Percentiles rank a stretch among this genome's conserved stretches.
Evolutionary conservation across 192 early-diverging fungal species (phyloP).

Genomic region (Podila minutissima): DNA sequence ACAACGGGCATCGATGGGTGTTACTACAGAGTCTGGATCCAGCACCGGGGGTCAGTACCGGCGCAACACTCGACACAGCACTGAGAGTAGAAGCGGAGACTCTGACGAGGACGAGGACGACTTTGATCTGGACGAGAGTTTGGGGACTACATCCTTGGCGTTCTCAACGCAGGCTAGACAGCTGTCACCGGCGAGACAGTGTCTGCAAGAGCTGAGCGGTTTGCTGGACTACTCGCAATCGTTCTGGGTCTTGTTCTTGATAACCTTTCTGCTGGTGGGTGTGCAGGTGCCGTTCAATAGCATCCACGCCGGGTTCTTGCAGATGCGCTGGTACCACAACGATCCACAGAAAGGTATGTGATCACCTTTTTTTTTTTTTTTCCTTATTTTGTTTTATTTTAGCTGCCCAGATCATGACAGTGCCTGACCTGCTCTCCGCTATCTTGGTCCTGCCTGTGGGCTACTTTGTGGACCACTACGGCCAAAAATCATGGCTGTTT

Average conservation of each 20-base stretch:
- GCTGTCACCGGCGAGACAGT: background rate
- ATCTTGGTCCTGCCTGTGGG: slow-evolving; percentile 69
- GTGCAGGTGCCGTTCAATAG: slow-evolving; percentile 69
- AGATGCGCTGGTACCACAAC: slow-evolving; percentile 63
- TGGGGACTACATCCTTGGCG: too few relatives aligned
- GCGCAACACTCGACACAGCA: too few relatives aligned
- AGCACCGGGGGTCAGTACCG: too few relatives aligned
- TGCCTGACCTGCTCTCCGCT: slow-evolving; percentile 69
- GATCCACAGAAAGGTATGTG: slow-evolving; percentile 57
- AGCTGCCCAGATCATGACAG: slow-evolving; percentile 62
- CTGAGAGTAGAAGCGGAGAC: too few relatives aligned
- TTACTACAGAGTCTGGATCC: too few relatives aligned
- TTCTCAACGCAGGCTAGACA: background rate
- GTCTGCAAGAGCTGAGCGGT: background rate
- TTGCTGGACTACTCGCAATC: slow-evolving; percentile 30
- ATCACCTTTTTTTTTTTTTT: too few relatives aligned
- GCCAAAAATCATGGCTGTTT: slow-evolving; percentile 60
- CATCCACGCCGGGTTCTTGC: slow-evolving; percentile 67
- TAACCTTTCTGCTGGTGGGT: slow-evolving; percentile 60
- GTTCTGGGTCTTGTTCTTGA: slow-evolving; percentile 65
- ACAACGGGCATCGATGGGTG: too few relatives aligned
- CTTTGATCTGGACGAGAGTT: too few relatives aligned
- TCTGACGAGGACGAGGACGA: too few relatives aligned
- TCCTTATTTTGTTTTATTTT: background rate
- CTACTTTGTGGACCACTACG: slow-evolving; percentile 65